Evolutionary conservation across 2,329 filamentous ascomycete species (phyloP).

Genomic region (Madurella mycetomatis): DNA sequence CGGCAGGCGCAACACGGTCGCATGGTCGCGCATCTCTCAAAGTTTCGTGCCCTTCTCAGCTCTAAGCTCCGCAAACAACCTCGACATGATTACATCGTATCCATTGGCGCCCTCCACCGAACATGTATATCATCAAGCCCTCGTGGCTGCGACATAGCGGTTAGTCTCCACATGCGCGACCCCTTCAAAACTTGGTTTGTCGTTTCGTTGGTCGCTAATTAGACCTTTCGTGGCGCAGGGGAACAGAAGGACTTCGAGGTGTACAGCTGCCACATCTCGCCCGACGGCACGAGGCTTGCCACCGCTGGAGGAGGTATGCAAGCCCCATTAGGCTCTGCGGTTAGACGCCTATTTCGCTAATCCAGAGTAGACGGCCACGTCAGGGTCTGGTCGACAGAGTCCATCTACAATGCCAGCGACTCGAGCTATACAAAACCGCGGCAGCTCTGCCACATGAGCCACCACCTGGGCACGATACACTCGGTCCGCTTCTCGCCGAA

Average conservation of each 20-base stretch:
- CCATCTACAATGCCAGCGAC: slow-evolving; percentile 77
- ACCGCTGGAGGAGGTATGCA: slow-evolving; percentile 83
- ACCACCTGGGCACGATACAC: slow-evolving; percentile 95
- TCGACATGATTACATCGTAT: slow-evolving; percentile 25
- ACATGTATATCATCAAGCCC: slow-evolving; percentile 87
- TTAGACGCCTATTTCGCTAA: slow-evolving; percentile 18
- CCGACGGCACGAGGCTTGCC: slow-evolving; percentile 85
- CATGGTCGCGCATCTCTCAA: slow-evolving; percentile 5
- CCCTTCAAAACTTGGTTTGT: background rate
- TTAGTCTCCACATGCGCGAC: slow-evolving; percentile 35
- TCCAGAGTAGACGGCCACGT: slow-evolving; percentile 75
- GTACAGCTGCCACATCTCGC: slow-evolving; percentile 95
- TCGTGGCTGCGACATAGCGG: slow-evolving; percentile 93
- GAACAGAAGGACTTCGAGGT: slow-evolving; percentile 98
- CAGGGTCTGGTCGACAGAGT: slow-evolving; percentile 94
- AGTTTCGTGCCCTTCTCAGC: background rate
- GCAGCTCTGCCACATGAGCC: slow-evolving; percentile 96
- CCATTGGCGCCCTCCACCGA: slow-evolving; percentile 25
- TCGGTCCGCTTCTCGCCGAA: slow-evolving; percentile 96
- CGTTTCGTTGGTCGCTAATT: slow-evolving; percentile 12
- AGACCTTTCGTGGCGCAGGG: slow-evolving; percentile 44
- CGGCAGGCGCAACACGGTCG: background rate
- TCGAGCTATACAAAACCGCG: slow-evolving; percentile 70
- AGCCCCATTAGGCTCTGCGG: background rate
- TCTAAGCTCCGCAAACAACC: slow-evolving; percentile 7